phyloP scores from a whole-genome alignment of 306 rosid genomes.

The Nissolia schottii region DNA sequence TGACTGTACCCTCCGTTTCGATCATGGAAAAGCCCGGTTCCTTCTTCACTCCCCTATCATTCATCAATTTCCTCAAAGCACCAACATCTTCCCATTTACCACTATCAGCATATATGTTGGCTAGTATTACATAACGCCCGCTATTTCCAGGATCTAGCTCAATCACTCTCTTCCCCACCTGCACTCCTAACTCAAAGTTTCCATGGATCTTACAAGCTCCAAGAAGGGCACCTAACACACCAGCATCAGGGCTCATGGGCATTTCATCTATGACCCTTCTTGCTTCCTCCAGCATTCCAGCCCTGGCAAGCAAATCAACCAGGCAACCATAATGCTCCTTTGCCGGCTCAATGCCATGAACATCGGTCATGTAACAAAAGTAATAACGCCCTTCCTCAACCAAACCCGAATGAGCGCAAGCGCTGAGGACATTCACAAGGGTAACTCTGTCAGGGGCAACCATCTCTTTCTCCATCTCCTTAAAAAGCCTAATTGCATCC shows the following conservation, averaged over 20 bases:
- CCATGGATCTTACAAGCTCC: slow-evolving; percentile 75
- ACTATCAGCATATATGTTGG: slow-evolving; percentile 51
- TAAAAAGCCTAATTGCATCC: slow-evolving; percentile 44
- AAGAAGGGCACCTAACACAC: slow-evolving; percentile 58
- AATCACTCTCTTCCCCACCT: slow-evolving; percentile 45
- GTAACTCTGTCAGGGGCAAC: slow-evolving; percentile 53
- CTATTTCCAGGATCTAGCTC: slow-evolving; percentile 61
- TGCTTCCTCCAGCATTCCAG: slow-evolving; percentile 53
- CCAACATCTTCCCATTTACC: slow-evolving; percentile 64
- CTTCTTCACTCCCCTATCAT: slow-evolving; percentile 64
- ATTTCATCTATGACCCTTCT: slow-evolving; percentile 38
- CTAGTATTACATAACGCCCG: slow-evolving; percentile 60
- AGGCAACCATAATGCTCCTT: slow-evolving; percentile 60
- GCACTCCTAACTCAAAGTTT: slow-evolving; percentile 46
- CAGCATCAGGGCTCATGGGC: slow-evolving; percentile 57
- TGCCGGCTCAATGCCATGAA: slow-evolving; percentile 40
- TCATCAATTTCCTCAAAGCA: slow-evolving; percentile 49
- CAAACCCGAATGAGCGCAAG: slow-evolving; percentile 62
- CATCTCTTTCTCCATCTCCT: slow-evolving; percentile 41
- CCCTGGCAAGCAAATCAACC: slow-evolving; percentile 64
- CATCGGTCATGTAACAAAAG: slow-evolving; percentile 36
- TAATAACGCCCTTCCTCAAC: slow-evolving; percentile 40
- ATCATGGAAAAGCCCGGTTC: slow-evolving; percentile 56
- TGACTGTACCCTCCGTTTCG: slow-evolving; percentile 50
- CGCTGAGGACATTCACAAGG: slow-evolving; percentile 54